Base-by-base conservation (phyloP, 352 stramenopile species). In the Globisporangium nagaii region DNA sequence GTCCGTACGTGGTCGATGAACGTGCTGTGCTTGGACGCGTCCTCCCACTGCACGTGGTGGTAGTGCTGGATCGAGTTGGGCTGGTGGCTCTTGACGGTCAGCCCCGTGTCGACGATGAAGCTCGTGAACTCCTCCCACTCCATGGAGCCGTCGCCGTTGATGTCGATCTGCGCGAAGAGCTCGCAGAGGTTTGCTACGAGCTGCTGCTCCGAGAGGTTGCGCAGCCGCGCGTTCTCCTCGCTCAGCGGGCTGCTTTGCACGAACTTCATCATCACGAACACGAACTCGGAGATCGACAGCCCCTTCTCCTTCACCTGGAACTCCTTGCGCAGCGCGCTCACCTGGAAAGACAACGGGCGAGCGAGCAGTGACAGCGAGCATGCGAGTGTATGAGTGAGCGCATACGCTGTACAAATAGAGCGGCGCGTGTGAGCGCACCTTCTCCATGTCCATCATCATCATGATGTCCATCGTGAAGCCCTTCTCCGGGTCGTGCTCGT, bases 61-160 rank as follows among this genome's bases (percentile, higher is more conserved):
- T 93, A 96, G 51, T 75, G 72, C 59, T 90, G 83, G 43, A 96
- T 95, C n/a, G 79, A 91, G 62, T 91, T 89, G 53, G 79, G 84
- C 50, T 92, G 79, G 60, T 93, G 84, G 62, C 67, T 90, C 54
- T 91, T 90, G 42, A 76, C 73, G 5, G 76, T 86, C 32, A 92
- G 71, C 11, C 84, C 88, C 42, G 80, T 94, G 51, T 96, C 88
- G 28, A 96, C 87, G 52, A 96, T 94, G 66, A 94, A 96, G 13
- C 73, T 88, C 46, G 86, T 96, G 57, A 96, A 96, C 62, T 96
- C 87, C 50, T 96, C 86, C 88, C 87, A 96, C 61, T 96, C 86
- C 82, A 96, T 91, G n/a, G 83, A 88, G 3, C 85, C 86, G 60
- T 96, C 86, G 43, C 83, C 86, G 50, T 96, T 96, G 58, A 96